Base-by-base conservation (phyloP, 805 yeast species). In the Ogataea ganodermae region DNA sequence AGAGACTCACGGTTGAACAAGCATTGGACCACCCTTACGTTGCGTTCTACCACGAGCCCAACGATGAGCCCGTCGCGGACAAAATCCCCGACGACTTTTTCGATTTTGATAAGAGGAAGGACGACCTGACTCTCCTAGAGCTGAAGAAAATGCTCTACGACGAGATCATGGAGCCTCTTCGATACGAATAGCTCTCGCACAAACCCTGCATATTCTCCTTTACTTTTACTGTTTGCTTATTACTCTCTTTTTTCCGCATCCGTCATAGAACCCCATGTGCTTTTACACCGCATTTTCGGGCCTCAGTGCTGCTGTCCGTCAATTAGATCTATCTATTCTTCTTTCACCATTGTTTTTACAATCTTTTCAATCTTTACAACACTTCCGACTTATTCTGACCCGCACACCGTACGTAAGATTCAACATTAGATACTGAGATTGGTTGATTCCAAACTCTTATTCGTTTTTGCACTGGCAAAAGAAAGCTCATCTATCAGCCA, bases 11-110 rank as follows among this genome's bases (percentile, higher is more conserved):
- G 1, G 98, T 90, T 3, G 84, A 76, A 44, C 85, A 86, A 50
- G 97, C 97, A 0, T 75, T 92, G 40, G 70, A 76, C 55, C 98
- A 92, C 63, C 96, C 96, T 2, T 92, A 92, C 66, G 72, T 92
- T 45, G 70, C 76, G 42, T 78, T 86, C n/a, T 92, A 92, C 68
- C 98, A 92, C 66, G 98, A 92, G 61, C 96, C 97, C 3, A 81
- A 79, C 45, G 98, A 92, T 65, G 98, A 92, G 68, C 98, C 98
- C 0, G 75, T 74, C 31, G 90, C 94, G 28, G 80, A 81, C 16
- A 87, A 90, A 41, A 84, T 94, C 18, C 91, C 95, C 0, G 82
- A 83, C 33, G 90, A 86, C 56, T 90, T 92, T 65, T 92, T 94
- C 59, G 91, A 86, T 51, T 94, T 94, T 60, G 99, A 94, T 66